A percentile compares a stretch with the other conserved stretches of the same genome.
Evolutionary conservation across 2,329 filamentous ascomycete genomes (phyloP).

Genomic region (Xylariaceae sp.): DNA sequence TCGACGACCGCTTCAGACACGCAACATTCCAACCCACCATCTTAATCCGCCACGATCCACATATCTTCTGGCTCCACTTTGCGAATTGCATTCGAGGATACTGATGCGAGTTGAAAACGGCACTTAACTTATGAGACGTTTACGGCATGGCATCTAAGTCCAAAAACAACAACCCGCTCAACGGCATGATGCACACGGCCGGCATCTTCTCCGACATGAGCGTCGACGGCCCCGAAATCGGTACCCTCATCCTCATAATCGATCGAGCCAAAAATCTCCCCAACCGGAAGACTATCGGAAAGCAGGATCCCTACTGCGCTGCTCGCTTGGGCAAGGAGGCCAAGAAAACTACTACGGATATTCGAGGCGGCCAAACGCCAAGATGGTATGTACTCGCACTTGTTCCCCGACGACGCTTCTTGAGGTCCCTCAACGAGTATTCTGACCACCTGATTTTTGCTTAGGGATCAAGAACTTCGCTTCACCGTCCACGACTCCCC

Average conservation of each 20-base stretch:
- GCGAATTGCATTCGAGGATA: conserved; percentile 2
- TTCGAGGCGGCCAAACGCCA: conserved; percentile 90
- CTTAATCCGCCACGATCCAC: background rate
- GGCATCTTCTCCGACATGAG: conserved; percentile 94
- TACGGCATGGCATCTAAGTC: conserved; percentile 47
- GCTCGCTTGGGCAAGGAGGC: conserved; percentile 92
- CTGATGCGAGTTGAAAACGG: conserved; percentile 4
- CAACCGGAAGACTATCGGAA: conserved; percentile 94
- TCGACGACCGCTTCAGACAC: background rate
- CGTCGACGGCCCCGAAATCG: conserved; percentile 86
- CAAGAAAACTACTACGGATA: conserved; percentile 92
- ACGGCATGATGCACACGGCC: conserved; percentile 66
- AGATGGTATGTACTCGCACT: conserved; percentile 63
- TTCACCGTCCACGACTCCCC: conserved; percentile 94
- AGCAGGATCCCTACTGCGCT: conserved; percentile 96
- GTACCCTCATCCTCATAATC: conserved; percentile 84
- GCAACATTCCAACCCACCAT: background rate
- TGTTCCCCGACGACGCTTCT: background rate
- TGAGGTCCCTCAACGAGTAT: background rate
- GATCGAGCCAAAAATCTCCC: conserved; percentile 96
- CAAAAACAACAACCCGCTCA: conserved; percentile 49
- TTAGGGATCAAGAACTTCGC: conserved; percentile 93
- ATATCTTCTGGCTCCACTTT: conserved; percentile 1
- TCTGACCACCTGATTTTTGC: conserved; percentile 20
- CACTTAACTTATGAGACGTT: background rate